A percentile compares a stretch with the other conserved stretches of the same genome.
These are phyloP conservation scores for Nitzschia sp. DNA, from an alignment of 108 stramenopile genomes.

Conservation along the genomic window DNA sequence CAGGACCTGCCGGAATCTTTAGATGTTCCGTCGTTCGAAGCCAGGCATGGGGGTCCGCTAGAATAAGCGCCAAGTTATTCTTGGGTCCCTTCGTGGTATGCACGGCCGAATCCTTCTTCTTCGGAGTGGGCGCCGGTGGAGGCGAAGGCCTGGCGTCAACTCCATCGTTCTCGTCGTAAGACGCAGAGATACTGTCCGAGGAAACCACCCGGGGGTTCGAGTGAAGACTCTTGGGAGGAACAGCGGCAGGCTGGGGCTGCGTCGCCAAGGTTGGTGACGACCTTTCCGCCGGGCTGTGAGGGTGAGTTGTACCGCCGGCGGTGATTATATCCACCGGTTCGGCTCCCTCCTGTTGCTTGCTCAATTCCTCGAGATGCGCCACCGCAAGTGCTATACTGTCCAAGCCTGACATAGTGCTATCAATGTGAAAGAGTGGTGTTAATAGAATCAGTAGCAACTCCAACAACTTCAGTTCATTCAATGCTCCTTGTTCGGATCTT, in stretches of 20 bases:
- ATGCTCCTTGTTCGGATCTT: no score
- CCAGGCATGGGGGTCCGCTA: slow-evolving; percentile 36
- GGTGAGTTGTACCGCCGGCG: neutral
- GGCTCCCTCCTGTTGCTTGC: neutral
- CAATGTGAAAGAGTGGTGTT: no score
- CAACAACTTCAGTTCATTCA: no score
- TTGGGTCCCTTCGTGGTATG: no score
- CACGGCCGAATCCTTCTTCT: no score
- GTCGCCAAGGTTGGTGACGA: slow-evolving; percentile 1
- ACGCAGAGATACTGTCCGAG: neutral
- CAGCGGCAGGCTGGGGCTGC: neutral
- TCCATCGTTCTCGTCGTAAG: no score
- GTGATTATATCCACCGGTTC: no score
- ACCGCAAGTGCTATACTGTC: slow-evolving; percentile 53
- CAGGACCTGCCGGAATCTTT: neutral
- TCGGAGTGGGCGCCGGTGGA: no score
- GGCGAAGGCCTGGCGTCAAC: no score
- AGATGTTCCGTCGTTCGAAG: slow-evolving; percentile 13
- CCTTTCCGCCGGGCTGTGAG: neutral
- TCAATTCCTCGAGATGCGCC: slow-evolving; percentile 36
- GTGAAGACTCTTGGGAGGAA: neutral
- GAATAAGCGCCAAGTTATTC: slow-evolving; percentile 11
- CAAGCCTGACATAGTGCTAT: no score
- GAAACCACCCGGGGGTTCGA: slow-evolving; percentile 3
- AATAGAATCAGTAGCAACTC: no score